These are phyloP conservation scores for Aphanocladium album DNA, from an alignment of 2,329 filamentous ascomycete genomes.

Conservation along the genomic window DNA sequence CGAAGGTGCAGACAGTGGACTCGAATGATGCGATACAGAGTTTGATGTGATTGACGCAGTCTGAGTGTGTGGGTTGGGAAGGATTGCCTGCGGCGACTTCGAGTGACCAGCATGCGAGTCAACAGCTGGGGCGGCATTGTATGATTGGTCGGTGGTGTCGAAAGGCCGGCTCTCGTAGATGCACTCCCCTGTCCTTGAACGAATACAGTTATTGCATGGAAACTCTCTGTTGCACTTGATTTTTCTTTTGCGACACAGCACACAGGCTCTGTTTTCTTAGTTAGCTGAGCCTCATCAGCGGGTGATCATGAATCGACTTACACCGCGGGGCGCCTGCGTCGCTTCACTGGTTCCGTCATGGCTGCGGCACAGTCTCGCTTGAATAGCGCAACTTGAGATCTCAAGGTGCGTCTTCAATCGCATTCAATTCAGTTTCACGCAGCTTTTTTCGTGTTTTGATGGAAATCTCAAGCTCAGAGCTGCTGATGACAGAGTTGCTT, in stretches of 20 bases:
- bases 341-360: conserved; percentile 8
- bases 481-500: neutral
- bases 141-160: neutral
- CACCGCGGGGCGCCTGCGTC: conserved; percentile 12
- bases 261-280: conserved; percentile 29
- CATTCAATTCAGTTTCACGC: neutral
- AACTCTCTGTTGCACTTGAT: conserved; percentile 36
- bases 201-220: conserved; percentile 38
- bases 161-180: conserved; percentile 25
- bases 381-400: too few species aligned
- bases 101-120: neutral
- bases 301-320: neutral
- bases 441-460: neutral
- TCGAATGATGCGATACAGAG: neutral
- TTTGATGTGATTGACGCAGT: neutral
- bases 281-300: neutral
- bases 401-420: too few species aligned
- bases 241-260: conserved; percentile 38
- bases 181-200: conserved; percentile 31
- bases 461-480: too few species aligned
- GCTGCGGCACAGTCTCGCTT: neutral
- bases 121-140: neutral
- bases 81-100: neutral
- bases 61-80: neutral
- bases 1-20: conserved; percentile 1